phyloP scores from a whole-genome alignment of 2,329 filamentous ascomycete genomes.

The Cladobotryum protrusum region DNA sequence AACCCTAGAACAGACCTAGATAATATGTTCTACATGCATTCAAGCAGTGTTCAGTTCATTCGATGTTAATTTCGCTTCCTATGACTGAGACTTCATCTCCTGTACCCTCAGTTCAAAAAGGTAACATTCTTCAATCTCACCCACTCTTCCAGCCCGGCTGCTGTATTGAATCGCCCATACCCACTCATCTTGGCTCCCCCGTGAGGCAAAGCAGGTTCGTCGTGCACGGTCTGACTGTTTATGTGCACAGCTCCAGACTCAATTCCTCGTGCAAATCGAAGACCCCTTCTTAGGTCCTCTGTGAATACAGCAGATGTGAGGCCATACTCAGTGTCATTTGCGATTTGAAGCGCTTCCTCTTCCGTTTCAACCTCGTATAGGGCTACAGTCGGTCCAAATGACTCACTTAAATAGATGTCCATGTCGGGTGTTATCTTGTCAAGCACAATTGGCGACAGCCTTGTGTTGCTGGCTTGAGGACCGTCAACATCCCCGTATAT shows the following conservation, averaged over 20 bases:
- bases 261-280: constrained; percentile 54
- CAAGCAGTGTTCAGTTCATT: no score
- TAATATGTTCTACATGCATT: no score
- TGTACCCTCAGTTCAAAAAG: no score
- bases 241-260: constrained; percentile 64
- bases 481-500: constrained; percentile 32
- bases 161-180: constrained; percentile 47
- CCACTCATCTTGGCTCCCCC: constrained; percentile 62
- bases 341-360: constrained; percentile 65
- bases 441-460: constrained; percentile 60
- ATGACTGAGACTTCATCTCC: no score
- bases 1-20: no score
- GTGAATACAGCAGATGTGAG: constrained; percentile 68
- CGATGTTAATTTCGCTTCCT: no score
- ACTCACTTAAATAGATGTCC: constrained; percentile 71
- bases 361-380: constrained; percentile 58
- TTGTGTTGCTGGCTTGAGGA: constrained; percentile 27
- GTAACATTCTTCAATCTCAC: no score
- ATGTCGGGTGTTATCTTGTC: constrained; percentile 56
- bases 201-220: constrained; percentile 57
- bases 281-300: constrained; percentile 51
- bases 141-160: no score
- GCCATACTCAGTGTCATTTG: constrained; percentile 78
- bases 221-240: constrained; percentile 59
- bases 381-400: constrained; percentile 69